Evolutionary conservation across 208 protist genomes (phyloP).

Genomic region (Leishmania guyanensis): DNA sequence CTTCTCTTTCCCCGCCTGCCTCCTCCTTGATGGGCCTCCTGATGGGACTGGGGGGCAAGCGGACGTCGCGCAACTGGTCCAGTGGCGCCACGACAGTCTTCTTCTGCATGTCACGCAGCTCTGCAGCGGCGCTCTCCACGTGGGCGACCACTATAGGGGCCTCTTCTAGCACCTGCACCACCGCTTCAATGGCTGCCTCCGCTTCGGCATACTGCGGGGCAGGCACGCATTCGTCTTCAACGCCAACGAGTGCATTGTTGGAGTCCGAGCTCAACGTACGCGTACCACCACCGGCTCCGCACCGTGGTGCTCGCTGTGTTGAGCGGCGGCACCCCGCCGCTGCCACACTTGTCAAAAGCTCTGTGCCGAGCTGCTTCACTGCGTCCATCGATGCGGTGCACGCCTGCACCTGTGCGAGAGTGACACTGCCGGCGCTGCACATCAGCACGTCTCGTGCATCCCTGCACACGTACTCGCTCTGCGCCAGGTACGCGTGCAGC

Average conservation of each 20-base stretch:
- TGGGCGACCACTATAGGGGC: constrained; percentile 24
- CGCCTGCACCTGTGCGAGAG: constrained; percentile 16
- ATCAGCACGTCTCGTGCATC: constrained; percentile 30
- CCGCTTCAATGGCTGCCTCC: constrained; percentile 19
- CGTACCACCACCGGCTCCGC: not conserved
- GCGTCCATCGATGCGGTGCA: constrained; percentile 19
- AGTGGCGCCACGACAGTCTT: constrained; percentile 6
- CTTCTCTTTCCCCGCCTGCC: not conserved
- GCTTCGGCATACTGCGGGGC: constrained; percentile 15
- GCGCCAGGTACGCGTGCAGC: constrained; percentile 17
- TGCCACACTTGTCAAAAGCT: constrained; percentile 1
- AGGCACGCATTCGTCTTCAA: not conserved
- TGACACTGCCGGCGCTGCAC: constrained; percentile 11
- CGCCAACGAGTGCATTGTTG: not conserved
- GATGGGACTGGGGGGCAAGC: not conserved
- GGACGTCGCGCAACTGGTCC: not conserved
- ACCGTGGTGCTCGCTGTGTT: not conserved
- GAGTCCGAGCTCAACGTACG: not conserved
- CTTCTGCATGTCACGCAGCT: constrained; percentile 19
- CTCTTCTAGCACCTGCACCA: constrained; percentile 24
- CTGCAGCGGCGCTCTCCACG: constrained; percentile 5
- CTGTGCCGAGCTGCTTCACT: constrained; percentile 9
- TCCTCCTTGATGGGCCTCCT: not conserved
- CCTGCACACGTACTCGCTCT: constrained; percentile 17
- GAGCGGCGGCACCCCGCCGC: not conserved